These are phyloP conservation scores for Cucurbita pepo DNA, from an alignment of 306 rosid species.

Conservation along the genomic window DNA sequence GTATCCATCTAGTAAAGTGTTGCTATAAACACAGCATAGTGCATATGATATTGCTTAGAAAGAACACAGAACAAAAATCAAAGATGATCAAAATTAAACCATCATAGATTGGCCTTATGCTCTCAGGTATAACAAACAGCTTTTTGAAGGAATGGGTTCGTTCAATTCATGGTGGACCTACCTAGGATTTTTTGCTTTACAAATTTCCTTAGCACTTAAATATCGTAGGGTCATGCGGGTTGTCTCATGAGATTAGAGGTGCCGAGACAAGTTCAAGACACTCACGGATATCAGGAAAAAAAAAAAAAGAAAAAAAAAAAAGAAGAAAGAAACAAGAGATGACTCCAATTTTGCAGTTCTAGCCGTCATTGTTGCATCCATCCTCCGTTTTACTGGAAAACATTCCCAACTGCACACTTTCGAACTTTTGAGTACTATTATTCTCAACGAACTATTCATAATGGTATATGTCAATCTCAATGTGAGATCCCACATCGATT, in stretches of 20 bases:
- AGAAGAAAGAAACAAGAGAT: no score
- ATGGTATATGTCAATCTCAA: background rate
- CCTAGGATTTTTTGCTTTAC: no score
- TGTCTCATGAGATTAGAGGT: background rate
- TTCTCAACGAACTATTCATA: background rate
- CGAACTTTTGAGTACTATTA: background rate
- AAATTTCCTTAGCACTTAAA: no score
- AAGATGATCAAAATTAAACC: background rate
- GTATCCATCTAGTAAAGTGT: background rate
- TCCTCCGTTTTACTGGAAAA: background rate
- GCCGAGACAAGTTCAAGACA: background rate
- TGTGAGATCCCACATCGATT: no score
- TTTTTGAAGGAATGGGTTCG: background rate
- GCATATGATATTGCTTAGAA: background rate
- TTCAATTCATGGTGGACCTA: background rate
- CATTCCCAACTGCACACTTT: background rate
- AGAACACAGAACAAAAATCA: background rate
- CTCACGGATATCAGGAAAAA: background rate
- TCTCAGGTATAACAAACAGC: background rate
- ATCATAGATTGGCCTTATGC: background rate
- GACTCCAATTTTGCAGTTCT: background rate
- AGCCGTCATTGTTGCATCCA: background rate
- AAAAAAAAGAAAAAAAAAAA: no score
- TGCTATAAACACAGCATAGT: background rate
- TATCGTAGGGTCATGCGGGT: background rate